These are phyloP conservation scores for Stemphylium beticola DNA, from an alignment of 2,329 filamentous ascomycete species.

Conservation along the genomic window DNA sequence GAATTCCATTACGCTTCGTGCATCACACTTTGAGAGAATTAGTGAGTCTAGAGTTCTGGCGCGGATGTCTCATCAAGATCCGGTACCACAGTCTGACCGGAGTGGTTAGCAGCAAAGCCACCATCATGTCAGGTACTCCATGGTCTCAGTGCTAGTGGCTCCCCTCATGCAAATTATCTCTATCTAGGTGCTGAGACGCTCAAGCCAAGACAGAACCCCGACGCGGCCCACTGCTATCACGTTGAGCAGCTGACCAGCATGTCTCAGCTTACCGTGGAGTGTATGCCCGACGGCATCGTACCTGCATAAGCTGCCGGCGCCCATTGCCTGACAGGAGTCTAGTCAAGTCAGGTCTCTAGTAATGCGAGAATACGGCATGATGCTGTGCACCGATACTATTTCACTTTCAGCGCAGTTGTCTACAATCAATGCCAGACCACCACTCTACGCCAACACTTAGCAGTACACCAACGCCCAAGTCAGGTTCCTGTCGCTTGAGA, in stretches of 20 bases:
- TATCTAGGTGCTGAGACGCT: background rate
- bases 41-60: background rate
- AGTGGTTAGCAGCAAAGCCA: background rate
- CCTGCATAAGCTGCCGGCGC: constrained; percentile 9
- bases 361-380: background rate
- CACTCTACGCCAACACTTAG: background rate
- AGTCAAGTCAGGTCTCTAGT: background rate
- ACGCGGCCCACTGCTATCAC: background rate
- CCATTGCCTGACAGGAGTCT: background rate
- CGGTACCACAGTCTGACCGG: background rate
- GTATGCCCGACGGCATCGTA: background rate
- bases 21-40: background rate
- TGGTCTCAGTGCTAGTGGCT: background rate
- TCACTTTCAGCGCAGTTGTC: background rate
- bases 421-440: background rate
- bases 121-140: background rate
- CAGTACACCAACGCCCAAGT: background rate
- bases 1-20: background rate
- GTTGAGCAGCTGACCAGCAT: background rate
- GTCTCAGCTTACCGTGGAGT: constrained; percentile 1
- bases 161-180: background rate
- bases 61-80: background rate
- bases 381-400: background rate
- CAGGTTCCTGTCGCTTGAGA: background rate
- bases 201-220: background rate